Evolutionary conservation across 2,329 filamentous ascomycete genomes (phyloP), one percentile per base, ranked within the genome.

Genomic region (Sarocladiaceae sp.): DNA sequence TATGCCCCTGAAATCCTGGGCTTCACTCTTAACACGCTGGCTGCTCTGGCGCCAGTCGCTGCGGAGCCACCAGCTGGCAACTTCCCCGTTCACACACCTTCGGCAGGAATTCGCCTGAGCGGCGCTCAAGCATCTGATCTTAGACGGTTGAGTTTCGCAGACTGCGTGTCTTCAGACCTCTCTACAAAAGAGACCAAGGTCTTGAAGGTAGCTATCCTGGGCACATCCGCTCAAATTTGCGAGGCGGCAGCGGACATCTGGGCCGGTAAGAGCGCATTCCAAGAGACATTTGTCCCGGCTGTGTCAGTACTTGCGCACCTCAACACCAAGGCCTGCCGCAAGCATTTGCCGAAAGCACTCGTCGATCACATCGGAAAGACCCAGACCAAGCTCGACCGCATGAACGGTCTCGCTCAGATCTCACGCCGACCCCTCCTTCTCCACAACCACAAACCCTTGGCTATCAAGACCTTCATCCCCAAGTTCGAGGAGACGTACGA

Each of bases 401-500:
- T 83, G 62, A 72, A 90, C 55, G 70, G 77, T 12, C 72, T 86
- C 50, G 79, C 90, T 1, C 79, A 77, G 39, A 76, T 87, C 18
- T 71, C 78, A 37, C 90, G 92, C 35, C 84, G 88, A 8, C 90
- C 91, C 2, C 82, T 97, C 26, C 82, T 90, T 62, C 82, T 99
- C 3, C 94, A 99, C 72, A 81, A 94, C 70, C 94, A 99, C 76
- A 80, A 81, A 1, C 90, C 92, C 0, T 79, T 96, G 2, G 86
- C 94, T 20, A 96, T 97, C 75, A 92, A 93, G 69, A 85, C 84
- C 7, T 86, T 82, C 54, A 84, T 97, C 44, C 94, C 94, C 70
- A 96, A 96, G 70, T 99, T 97, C 73, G 94, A 97, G 73, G 93
- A 97, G 66, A 80, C 82, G 53, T 99, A 91, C 80, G 94, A 96